Conservation (phyloP, 345 rosid genomes). For the Murraya paniculata region DNA sequence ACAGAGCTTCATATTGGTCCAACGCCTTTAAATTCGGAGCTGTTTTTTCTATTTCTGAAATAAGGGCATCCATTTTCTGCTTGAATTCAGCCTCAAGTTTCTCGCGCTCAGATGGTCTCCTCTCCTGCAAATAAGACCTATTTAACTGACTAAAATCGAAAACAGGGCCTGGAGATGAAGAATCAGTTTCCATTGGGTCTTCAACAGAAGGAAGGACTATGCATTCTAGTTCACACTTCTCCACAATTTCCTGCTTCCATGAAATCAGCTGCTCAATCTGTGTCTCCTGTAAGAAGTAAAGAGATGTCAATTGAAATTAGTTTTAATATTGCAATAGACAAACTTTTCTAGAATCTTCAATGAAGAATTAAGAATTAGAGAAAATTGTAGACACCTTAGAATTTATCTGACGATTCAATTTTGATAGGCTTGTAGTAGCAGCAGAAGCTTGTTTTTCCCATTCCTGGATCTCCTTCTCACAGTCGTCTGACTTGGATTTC, state of each 20-base stretch:
- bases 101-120: slow-evolving; percentile 71
- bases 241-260: slow-evolving; percentile 68
- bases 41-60: slow-evolving; percentile 79
- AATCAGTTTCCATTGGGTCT: slow-evolving; percentile 78
- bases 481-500: slow-evolving; percentile 84
- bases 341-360: slow-evolving; percentile 6
- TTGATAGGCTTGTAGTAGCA: slow-evolving; percentile 73
- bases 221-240: slow-evolving; percentile 82
- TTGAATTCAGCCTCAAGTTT: slow-evolving; percentile 72
- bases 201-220: slow-evolving; percentile 64
- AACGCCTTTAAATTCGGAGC: slow-evolving; percentile 96
- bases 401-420: slow-evolving; percentile 74
- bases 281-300: slow-evolving; percentile 52
- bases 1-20: slow-evolving; percentile 85
- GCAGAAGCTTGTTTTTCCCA: slow-evolving; percentile 86
- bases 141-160: slow-evolving; percentile 79
- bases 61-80: slow-evolving; percentile 67
- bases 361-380: not conserved
- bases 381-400: slow-evolving; percentile 50
- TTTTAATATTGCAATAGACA: not conserved
- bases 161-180: slow-evolving; percentile 47
- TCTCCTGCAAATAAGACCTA: slow-evolving; percentile 71
- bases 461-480: slow-evolving; percentile 84
- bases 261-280: slow-evolving; percentile 70
- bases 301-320: slow-evolving; percentile 9